These are phyloP conservation scores for Tolypocladium ovalisporum DNA, from an alignment of 2,329 filamentous ascomycete genomes.

Conservation along the genomic window DNA sequence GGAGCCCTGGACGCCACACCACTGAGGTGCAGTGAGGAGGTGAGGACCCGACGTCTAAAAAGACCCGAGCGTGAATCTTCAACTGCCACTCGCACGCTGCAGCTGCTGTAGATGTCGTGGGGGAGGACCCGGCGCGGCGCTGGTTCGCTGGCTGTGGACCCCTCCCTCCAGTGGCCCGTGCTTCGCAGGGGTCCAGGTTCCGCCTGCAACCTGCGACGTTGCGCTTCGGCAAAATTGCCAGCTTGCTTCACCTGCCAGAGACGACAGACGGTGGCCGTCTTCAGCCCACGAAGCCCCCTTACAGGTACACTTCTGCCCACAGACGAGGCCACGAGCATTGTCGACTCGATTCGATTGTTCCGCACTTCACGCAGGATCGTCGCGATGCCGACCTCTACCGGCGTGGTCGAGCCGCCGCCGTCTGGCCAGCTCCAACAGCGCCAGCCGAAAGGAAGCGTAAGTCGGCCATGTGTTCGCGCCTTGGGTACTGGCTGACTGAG, in stretches of 20 bases:
- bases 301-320: not conserved
- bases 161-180: not conserved
- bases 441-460: conserved; percentile 13
- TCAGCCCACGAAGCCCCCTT: not conserved
- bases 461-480: conserved; percentile 6
- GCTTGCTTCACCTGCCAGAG: not conserved
- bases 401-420: conserved; percentile 8
- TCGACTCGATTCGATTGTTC: not conserved
- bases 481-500: not conserved
- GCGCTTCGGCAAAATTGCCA: not conserved
- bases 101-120: not conserved
- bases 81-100: not conserved
- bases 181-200: not conserved
- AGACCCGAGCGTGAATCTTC: not conserved
- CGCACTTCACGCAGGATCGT: not conserved
- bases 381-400: conserved; percentile 16
- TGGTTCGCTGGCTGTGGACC: not conserved
- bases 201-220: not conserved
- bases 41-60: not conserved
- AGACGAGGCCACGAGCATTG: not conserved
- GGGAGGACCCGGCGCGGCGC: not conserved
- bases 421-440: conserved; percentile 9
- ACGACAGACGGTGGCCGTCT: not conserved
- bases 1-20: too few species aligned
- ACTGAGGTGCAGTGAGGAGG: too few species aligned